Conservation (phyloP, 495 filamentous ascomycete species). For the Aspergillus indologenus region DNA sequence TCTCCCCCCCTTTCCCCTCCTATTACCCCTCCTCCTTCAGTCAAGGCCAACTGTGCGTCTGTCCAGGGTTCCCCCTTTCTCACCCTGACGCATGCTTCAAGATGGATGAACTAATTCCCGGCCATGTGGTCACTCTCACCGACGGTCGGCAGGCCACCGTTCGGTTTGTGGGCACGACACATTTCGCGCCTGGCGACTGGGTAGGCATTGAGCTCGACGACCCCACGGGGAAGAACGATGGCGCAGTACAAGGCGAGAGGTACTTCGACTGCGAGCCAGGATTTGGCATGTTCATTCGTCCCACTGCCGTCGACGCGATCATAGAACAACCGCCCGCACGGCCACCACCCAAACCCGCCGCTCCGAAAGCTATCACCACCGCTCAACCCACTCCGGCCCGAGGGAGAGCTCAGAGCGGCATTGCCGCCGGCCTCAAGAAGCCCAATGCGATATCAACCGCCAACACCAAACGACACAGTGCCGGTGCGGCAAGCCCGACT, state of each 20-base stretch:
- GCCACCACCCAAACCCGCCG: constrained; percentile 22
- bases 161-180: constrained; percentile 74
- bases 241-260: constrained; percentile 78
- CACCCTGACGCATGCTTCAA: constrained; percentile 12
- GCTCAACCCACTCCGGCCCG: constrained; percentile 20
- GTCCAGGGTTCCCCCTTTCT: constrained; percentile 12
- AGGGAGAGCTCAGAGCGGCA: constrained; percentile 33
- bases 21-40: constrained; percentile 1
- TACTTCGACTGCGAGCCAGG: constrained; percentile 84
- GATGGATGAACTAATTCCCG: constrained; percentile 42
- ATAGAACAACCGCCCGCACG: constrained; percentile 53
- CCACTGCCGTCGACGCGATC: constrained; percentile 54
- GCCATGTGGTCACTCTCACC: constrained; percentile 64
- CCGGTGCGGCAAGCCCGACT: constrained; percentile 65
- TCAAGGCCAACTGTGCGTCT: constrained; percentile 2
- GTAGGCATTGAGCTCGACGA: constrained; percentile 86
- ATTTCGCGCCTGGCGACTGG: constrained; percentile 82
- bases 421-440: constrained; percentile 32
- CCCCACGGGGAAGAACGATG: constrained; percentile 90
- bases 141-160: constrained; percentile 75
- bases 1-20: constrained; percentile 7
- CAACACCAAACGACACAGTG: constrained; percentile 59
- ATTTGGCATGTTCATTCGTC: constrained; percentile 86
- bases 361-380: constrained; percentile 24
- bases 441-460: constrained; percentile 46